These are phyloP conservation scores for Puccinia novopanici DNA, from an alignment of 1,284 basidiomycete genomes.

Conservation along the genomic window DNA sequence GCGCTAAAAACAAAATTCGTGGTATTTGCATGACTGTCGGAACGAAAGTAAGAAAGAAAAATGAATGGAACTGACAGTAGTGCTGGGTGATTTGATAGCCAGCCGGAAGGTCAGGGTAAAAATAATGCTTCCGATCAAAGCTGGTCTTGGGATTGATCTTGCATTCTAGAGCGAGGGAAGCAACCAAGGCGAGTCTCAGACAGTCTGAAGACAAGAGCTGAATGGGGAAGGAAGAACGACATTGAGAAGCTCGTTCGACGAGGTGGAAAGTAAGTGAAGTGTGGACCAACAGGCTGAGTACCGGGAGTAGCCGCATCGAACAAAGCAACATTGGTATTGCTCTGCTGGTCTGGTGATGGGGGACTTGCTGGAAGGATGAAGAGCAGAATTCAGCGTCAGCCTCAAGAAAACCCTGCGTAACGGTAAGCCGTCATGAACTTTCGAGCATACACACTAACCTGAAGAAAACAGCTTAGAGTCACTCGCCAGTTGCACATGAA, in stretches of 20 bases:
- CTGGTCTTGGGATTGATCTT: slow-evolving; percentile 72
- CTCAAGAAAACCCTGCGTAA: slow-evolving; percentile 54
- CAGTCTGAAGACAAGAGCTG: slow-evolving; percentile 13
- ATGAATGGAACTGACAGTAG: slow-evolving; percentile 66
- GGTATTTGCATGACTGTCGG: slow-evolving; percentile 14
- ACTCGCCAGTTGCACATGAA: slow-evolving; percentile 89
- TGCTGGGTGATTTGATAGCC: slow-evolving; percentile 98
- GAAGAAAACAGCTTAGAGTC: slow-evolving; percentile 86
- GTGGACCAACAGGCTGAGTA: slow-evolving; percentile 74
- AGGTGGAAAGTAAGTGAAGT: slow-evolving; percentile 1
- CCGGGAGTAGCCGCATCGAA: slow-evolving; percentile 93
- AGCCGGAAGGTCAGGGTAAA: slow-evolving; percentile 89
- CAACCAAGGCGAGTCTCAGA: slow-evolving; percentile 74
- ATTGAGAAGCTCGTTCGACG: neutral
- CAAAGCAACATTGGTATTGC: slow-evolving; percentile 76
- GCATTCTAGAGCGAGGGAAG: slow-evolving; percentile 78
- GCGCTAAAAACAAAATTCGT: slow-evolving; percentile 64
- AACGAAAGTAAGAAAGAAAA: slow-evolving; percentile 6
- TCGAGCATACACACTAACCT: slow-evolving; percentile 60
- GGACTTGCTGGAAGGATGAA: slow-evolving; percentile 62
- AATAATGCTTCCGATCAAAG: slow-evolving; percentile 98
- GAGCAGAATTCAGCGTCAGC: slow-evolving; percentile 21
- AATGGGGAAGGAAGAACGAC: neutral
- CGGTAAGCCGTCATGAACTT: neutral
- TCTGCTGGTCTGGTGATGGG: slow-evolving; percentile 65